phyloP scores from a whole-genome alignment of 768 basidiomycete species.

The Sporobolomyces phaffii region DNA sequence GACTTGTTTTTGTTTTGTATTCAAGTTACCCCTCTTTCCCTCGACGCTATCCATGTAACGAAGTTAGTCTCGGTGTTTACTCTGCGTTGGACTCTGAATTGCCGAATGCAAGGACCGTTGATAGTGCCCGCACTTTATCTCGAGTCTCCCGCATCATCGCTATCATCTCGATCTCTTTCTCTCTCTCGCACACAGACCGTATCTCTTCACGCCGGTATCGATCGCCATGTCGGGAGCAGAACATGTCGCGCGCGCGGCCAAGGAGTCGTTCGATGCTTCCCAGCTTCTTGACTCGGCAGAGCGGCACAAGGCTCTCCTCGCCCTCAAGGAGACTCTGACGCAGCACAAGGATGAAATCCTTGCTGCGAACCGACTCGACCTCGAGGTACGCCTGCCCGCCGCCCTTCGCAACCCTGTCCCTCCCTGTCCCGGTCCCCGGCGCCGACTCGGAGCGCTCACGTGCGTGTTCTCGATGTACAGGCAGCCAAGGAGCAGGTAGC shows the following conservation, averaged over 20 bases:
- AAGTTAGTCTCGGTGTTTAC: no score
- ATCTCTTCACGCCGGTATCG: no score
- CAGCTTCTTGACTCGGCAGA: conserved; percentile 68
- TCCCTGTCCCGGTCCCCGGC: background rate
- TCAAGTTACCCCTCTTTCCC: background rate
- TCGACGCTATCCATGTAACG: no score
- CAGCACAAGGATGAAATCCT: conserved; percentile 64
- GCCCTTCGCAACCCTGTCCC: background rate
- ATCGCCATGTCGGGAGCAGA: conserved; percentile 42
- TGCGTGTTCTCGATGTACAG: no score
- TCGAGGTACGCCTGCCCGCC: conserved; percentile 49
- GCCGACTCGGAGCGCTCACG: no score
- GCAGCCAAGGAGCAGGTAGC: conserved; percentile 72
- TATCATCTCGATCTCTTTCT: no score
- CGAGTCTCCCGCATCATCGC: no score
- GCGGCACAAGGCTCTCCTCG: conserved; percentile 64
- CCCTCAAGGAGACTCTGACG: conserved; percentile 64
- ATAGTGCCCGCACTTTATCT: no score
- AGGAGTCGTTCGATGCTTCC: conserved; percentile 75
- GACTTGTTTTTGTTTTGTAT: background rate
- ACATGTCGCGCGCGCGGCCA: conserved; percentile 68
- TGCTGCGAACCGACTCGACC: conserved; percentile 70
- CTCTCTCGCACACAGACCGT: no score
- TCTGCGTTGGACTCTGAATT: no score
- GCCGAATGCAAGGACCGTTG: no score